Evolutionary conservation across 176 grass and related monocot genomes (phyloP).

Genomic region (Hsuehochloa calcarea): DNA sequence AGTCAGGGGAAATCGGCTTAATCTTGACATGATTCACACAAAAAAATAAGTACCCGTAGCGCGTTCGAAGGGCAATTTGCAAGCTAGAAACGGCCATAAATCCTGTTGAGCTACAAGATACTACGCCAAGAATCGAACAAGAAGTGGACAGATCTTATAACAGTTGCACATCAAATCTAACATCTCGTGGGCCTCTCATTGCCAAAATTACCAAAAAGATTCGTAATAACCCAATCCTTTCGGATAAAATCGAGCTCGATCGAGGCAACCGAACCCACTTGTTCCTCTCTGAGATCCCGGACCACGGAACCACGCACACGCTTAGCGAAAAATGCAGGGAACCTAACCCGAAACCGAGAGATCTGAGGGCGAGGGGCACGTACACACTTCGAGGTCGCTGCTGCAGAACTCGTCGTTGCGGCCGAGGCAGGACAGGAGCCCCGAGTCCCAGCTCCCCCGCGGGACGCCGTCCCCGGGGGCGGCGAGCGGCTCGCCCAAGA

Average conservation of each 20-base stretch:
- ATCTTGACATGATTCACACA: neutral
- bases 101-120: neutral
- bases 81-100: neutral
- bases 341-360: neutral
- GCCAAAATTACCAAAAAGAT: neutral
- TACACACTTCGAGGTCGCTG: constrained; percentile 99
- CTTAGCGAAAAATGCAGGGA: neutral
- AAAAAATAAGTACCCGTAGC: neutral
- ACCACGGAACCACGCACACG: constrained; percentile 8
- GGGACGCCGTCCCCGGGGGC: constrained; percentile 1
- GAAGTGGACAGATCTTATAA: neutral
- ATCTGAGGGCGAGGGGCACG: constrained; percentile 21
- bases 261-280: neutral
- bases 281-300: neutral
- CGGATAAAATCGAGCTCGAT: neutral
- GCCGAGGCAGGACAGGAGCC: constrained; percentile 73
- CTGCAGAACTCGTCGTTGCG: constrained; percentile 87
- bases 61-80: neutral
- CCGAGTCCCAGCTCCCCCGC: constrained; percentile 71
- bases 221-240: neutral
- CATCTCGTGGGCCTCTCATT: neutral
- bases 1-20: neutral
- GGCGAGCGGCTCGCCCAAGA: constrained; percentile 59
- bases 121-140: neutral
- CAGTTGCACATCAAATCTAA: neutral